These are phyloP conservation scores for Penicillium crustosum DNA, from an alignment of 2,329 filamentous ascomycete genomes.

Conservation along the genomic window DNA sequence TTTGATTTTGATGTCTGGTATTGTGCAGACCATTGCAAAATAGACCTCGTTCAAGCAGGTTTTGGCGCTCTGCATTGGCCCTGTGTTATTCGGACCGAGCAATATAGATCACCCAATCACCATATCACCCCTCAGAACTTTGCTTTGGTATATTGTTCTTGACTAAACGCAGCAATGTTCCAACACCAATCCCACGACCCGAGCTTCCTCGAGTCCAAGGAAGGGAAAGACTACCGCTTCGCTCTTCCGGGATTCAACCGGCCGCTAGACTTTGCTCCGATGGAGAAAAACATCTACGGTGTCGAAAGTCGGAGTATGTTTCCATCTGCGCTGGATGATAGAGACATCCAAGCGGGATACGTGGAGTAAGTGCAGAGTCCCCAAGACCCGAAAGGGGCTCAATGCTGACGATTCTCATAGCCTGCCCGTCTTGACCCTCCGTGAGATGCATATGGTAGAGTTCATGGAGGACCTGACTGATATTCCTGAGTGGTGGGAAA, in stretches of 20 bases:
- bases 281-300: conserved; percentile 30
- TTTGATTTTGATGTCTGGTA: neutral
- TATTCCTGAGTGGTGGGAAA: conserved; percentile 41
- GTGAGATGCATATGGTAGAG: conserved; percentile 41
- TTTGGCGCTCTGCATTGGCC: neutral
- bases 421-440: conserved; percentile 33
- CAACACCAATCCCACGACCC: conserved; percentile 17
- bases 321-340: conserved; percentile 35
- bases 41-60: neutral
- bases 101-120: neutral
- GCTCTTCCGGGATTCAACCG: conserved; percentile 37
- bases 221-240: conserved; percentile 19
- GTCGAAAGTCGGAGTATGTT: conserved; percentile 32
- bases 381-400: neutral
- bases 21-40: neutral
- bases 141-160: neutral
- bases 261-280: conserved; percentile 30
- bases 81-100: neutral
- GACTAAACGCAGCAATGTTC: conserved; percentile 19
- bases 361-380: conserved; percentile 23
- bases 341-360: conserved; percentile 31
- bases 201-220: conserved; percentile 6
- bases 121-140: neutral
- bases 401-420: conserved; percentile 15
- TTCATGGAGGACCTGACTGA: conserved; percentile 46